Evolutionary conservation across 768 basidiomycete species (phyloP).

Genomic region (Sporobolomyces roseus): DNA sequence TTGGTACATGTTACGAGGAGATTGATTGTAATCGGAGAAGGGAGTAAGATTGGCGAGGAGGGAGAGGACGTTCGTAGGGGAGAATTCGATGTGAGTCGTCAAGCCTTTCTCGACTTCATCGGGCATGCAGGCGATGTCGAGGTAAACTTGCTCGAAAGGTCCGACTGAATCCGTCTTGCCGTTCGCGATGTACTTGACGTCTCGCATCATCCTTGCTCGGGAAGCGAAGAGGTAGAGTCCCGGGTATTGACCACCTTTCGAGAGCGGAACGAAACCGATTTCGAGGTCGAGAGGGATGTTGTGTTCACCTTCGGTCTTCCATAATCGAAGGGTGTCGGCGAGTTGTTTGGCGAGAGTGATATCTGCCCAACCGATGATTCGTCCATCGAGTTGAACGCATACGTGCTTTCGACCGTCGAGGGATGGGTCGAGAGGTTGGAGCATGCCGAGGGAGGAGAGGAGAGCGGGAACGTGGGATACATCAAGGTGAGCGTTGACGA

Average conservation of each 20-base stretch:
- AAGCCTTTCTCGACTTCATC: slow-evolving; percentile 71
- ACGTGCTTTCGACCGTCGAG: slow-evolving; percentile 77
- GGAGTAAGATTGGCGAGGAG: slow-evolving; percentile 97
- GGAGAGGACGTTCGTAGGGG: slow-evolving; percentile 90
- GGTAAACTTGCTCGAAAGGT: slow-evolving; percentile 97
- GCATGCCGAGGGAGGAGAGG: slow-evolving; percentile 87
- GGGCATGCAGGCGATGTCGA: slow-evolving; percentile 90
- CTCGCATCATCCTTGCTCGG: slow-evolving; percentile 91
- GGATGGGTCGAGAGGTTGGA: slow-evolving; percentile 72
- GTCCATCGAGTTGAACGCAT: slow-evolving; percentile 90
- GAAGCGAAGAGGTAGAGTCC: slow-evolving; percentile 88
- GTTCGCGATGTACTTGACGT: slow-evolving; percentile 85
- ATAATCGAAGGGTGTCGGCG: slow-evolving; percentile 77
- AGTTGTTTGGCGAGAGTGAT: slow-evolving; percentile 69
- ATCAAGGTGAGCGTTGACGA: slow-evolving; percentile 68
- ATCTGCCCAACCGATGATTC: slow-evolving; percentile 88
- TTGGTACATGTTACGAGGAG: slow-evolving; percentile 55
- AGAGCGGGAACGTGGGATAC: slow-evolving; percentile 70
- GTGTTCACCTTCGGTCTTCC: slow-evolving; percentile 85
- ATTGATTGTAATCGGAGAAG: slow-evolving; percentile 99
- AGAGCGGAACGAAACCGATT: slow-evolving; percentile 82
- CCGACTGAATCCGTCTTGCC: slow-evolving; percentile 84
- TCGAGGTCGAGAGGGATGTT: slow-evolving; percentile 88
- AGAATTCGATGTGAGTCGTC: slow-evolving; percentile 87
- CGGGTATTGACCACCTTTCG: slow-evolving; percentile 92